Percentiles rank a stretch among this genome's conserved stretches.
phyloP scores from a whole-genome alignment of 1,284 basidiomycete genomes.

The Cutaneotrichosporon mucoides region DNA sequence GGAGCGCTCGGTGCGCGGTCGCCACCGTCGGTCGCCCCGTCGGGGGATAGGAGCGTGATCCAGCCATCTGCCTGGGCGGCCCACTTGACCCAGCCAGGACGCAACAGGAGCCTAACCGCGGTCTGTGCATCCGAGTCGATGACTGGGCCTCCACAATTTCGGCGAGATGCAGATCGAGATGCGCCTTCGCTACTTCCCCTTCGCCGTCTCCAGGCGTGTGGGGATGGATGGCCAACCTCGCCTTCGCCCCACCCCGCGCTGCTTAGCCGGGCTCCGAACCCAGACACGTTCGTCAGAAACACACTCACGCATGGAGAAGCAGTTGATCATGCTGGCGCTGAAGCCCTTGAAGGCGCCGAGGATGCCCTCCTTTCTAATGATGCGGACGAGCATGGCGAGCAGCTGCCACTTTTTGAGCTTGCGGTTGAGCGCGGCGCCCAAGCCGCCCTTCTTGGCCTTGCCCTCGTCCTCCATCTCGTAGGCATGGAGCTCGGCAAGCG shows the following conservation, averaged over 20 bases:
- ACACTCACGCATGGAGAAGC: slow-evolving; percentile 86
- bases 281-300: neutral
- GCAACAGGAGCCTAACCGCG: neutral
- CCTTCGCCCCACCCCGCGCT: no score
- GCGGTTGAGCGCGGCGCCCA: slow-evolving; percentile 9
- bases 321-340: slow-evolving; percentile 96
- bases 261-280: no score
- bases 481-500: slow-evolving; percentile 19
- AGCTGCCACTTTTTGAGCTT: slow-evolving; percentile 51
- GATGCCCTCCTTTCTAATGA: slow-evolving; percentile 74
- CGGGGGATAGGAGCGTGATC: neutral
- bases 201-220: no score
- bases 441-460: slow-evolving; percentile 37
- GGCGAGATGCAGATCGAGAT: neutral
- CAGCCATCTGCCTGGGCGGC: neutral
- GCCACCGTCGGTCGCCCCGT: neutral
- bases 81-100: neutral
- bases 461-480: slow-evolving; percentile 10
- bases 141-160: neutral
- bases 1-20: no score
- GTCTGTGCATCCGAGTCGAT: neutral
- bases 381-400: slow-evolving; percentile 61
- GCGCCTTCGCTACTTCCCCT: no score
- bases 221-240: neutral
- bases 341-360: slow-evolving; percentile 87